Base-by-base conservation (phyloP, 352 stramenopile genomes). In the Phytophthora sp. region DNA sequence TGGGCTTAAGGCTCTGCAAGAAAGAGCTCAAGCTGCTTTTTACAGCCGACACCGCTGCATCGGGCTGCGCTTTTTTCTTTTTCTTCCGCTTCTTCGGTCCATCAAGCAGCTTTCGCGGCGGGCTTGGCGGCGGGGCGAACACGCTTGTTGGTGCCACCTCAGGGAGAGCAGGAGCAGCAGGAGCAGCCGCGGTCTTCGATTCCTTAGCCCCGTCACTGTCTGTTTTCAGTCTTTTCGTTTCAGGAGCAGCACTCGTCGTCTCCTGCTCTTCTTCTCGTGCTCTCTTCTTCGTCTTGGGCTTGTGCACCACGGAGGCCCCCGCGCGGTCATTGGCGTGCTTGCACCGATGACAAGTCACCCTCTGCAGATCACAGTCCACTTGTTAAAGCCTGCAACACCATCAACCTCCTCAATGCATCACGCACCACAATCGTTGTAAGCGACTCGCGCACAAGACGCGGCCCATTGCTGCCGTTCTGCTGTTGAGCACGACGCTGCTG, bases 1-100 rank as follows among this genome's bases (percentile, higher is more conserved):
- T 55, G 12, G 74, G 66, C 24, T 63, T 69, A n/a, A 92, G 45
- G 31, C 54, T 82, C 48, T 78, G 63, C 9, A 92, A 56, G 31
- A 92, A 90, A 2, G 84, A 86, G 53, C 63, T 88, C 17, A 92
- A 51, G 18, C 59, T 87, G 63, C 72, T 91, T 61, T 92, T 90
- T 17, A 89, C 84, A 43, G 81, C 77, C 0, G 63, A 48, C 2
- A 72, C 61, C 3, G 79, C 77, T 8, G 76, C 62, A 35, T 87
- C 61, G 0, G 65, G 45, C 6, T 57, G 57, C 3, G 24, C 2
- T 26, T 74, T 75, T 51, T 85, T 81, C 30, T 89, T 89, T 55
- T 93, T 92, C 54, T 91, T 92, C 59, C 87, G 85, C 41, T 76
- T 73, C 52, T 85, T 89, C 2, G 77, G 74, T 23, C 73, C 76